Base-by-base conservation (phyloP, 345 rosid genomes). In the Durio zibethinus region DNA sequence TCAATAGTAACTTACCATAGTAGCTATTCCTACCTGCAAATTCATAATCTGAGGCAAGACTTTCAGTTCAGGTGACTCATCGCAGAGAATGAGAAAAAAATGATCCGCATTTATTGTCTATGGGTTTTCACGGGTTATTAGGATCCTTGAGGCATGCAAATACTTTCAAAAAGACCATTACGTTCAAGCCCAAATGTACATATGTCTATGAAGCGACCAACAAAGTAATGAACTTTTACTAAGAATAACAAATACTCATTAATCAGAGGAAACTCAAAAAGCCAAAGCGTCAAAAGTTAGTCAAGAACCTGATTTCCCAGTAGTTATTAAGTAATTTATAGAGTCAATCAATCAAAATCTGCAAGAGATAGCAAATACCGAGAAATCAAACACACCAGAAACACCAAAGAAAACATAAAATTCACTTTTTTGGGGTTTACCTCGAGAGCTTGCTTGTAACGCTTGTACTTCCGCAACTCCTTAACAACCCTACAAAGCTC, bases 401-500 rank as follows among this genome's bases (percentile, higher is more conserved):
- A 25, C 21, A 20, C 2, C 43, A 18, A 10, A 31, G 21, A 33
- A 21, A 18, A 33, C 43, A 40, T 18, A 35, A 50, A 69, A 16
- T 21, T 11, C n/a, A 21, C 6, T n/a, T 12, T 5, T 23, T 68
- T 57, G 0, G 4, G 0, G 4, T 33, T 52, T 79, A 95, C 99
- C 99, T 92, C 92, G 0, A 96, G 97, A 82, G 99, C 98, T 78
- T 79, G 92, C 62, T 80, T 82, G 84, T 79, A 77, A 57, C 97
- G 90, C 86, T 83, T 89, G 87, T 72, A 91, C 85, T 90, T 92
- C 88, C 99, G 85, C 86, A 96, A 81, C 86, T 93, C 97, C 87
- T 92, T 92, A 81, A 96, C 89, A 74, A 93, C 92, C 83, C 92
- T 87, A 81, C 90, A 89, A 54, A 96, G 98, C 89, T 92, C 98